Evolutionary conservation across 129 eudicot species (phyloP), one percentile per base, ranked within the genome.

Genomic region (Chrysanthemum makinoi): DNA sequence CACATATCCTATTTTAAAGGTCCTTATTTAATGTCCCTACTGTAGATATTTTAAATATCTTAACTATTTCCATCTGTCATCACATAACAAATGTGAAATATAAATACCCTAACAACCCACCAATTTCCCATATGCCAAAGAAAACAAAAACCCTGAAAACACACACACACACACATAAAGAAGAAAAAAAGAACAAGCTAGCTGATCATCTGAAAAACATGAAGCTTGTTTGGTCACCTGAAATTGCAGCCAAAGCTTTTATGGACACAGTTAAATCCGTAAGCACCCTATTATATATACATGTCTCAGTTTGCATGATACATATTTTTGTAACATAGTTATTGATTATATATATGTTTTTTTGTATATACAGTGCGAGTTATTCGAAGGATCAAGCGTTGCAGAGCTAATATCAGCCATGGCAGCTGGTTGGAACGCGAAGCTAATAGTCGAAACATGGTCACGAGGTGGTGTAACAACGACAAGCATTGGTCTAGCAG

Each of bases 161-260:
- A n/a, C n/a, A n/a, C n/a, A n/a, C 44, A 35, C 44, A 35, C 44
- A 30, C 35, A 30, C 0, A 30, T 6, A 30, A 35, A 10, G 6
- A 35, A 35, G 44, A 35, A 35, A 5, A 4, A 35, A 3, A n/a
- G n/a, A n/a, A n/a, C n/a, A n/a, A n/a, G n/a, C n/a, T n/a, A n/a
- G n/a, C n/a, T n/a, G n/a, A n/a, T n/a, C n/a, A n/a, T n/a, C n/a
- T n/a, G n/a, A 35, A 65, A 69, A 72, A 64, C 18, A 93, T 93
- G 99, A 87, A 94, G 87, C 91, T 87, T 22, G 89, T 90, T 84
- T 94, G 99, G 99, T 90, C 93, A 19, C 96, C 97, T 54, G 99
- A 94, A 58, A 75, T 81, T 30, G 99, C 99, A 18, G 83, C 95
- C 4, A 94, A 94, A 77, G 99, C 97, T 50, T 87, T 86, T 20